phyloP scores from a whole-genome alignment of 163 green algal genomes.

The Chlamydomonas reinhardtii region DNA sequence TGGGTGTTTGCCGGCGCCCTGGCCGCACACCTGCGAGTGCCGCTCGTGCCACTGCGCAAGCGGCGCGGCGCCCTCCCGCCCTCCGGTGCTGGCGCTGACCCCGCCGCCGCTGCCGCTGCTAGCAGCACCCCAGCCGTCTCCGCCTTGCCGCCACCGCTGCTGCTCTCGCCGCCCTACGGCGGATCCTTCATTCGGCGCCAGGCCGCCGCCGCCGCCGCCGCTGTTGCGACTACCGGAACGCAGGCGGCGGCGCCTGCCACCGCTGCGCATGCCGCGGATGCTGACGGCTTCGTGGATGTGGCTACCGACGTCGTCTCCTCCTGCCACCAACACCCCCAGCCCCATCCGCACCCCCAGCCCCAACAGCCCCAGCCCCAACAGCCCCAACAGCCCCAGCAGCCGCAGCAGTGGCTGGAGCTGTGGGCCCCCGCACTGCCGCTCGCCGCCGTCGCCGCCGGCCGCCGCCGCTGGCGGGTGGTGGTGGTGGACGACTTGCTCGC shows the following conservation, averaged over 20 bases:
- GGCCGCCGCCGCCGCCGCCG: not conserved
- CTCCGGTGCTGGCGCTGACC: not conserved
- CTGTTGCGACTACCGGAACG: too few relatives aligned
- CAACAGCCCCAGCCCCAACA: not conserved
- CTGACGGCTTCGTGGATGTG: too few relatives aligned
- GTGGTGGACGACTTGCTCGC: slow-evolving; percentile 2
- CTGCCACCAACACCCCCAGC: not conserved
- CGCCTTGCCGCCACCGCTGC: not conserved
- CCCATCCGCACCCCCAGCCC: not conserved
- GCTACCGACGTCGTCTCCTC: too few relatives aligned
- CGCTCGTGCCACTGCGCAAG: not conserved
- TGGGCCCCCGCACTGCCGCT: not conserved
- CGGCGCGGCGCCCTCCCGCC: not conserved
- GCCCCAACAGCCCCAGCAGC: not conserved
- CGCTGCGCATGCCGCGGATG: not conserved
- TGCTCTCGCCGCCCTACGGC: not conserved
- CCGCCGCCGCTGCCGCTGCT: not conserved
- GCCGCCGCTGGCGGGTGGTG: not conserved
- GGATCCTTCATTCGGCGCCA: not conserved
- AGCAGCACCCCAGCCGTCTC: not conserved
- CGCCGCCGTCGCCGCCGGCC: too few relatives aligned
- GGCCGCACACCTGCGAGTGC: not conserved
- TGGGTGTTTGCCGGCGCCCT: not conserved
- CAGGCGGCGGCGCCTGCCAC: not conserved
- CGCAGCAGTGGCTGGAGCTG: not conserved